Base-by-base conservation (phyloP, 345 rosid genomes). In the Camelina laxa region DNA sequence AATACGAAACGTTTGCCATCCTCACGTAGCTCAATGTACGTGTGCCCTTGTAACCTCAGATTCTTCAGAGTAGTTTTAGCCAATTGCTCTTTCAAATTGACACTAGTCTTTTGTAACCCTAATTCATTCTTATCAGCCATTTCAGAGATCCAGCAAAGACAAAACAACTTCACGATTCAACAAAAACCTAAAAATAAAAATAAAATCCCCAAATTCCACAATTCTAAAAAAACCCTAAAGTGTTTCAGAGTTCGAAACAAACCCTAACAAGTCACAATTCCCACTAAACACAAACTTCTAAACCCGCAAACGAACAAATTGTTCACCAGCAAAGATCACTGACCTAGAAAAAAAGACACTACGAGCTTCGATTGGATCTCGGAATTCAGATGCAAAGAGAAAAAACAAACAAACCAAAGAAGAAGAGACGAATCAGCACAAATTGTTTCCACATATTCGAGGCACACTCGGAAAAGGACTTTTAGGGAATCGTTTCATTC, bases 1-100 rank as follows among this genome's bases (percentile, higher is more conserved):
- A 89, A 95, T 12, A 95, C 76, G 51, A 82, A 85, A 22, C 86
- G 75, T 77, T 87, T 92, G 35, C 92, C 89, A 78, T 95, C 92
- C 70, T 89, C 84, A 7, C 94, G 97, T 66, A 90, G 84, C 75
- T 95, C 94, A 36, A 92, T 82, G 60, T 88, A 95, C 0, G 88
- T 78, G 66, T 95, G 96, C 4, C 97, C 98, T 71, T 87, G 91
- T 4, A 79, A 70, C 73, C 94, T 86, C 65, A 89, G 82, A 61
- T 70, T 86, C 63, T 72, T 72, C 67, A 92, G 90, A 13, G 89
- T 89, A 21, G 84, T 84, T 80, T 88, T 87, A 4, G 91, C 91
- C 12, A 85, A 65, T 63, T 86, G 97, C 65, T 90, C 97, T 76
- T 75, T 90, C 63, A 89, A 79, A 73, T 84, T 88, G 67, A 67